Base-by-base conservation (phyloP, 2,329 filamentous ascomycete species). In the Xylariaceae sp. region DNA sequence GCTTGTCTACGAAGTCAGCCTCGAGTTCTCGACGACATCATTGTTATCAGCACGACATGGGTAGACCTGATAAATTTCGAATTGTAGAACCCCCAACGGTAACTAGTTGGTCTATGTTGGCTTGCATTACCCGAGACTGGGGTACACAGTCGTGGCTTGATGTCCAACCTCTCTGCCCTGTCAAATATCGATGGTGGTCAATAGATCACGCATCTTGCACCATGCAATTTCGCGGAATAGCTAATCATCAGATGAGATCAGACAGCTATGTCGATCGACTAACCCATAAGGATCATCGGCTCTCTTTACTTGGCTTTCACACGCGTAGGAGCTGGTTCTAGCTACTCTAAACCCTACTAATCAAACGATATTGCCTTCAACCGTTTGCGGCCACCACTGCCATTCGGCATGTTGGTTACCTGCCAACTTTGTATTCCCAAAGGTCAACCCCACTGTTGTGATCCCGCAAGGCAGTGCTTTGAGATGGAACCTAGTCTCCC, bases 51-150 rank as follows among this genome's bases (percentile, higher is more conserved):
- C 18, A 18, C n/a, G 54, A 60, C 57, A 62, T 62, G 60, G 57
- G 14, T 60, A 23, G 40, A 44, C 57, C 59, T 51, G 53, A 40
- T 45, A 58, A 50, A 44, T 12, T 29, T 51, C 48, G 46, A 61
- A 50, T 55, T 57, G 56, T 54, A 52, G 54, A 56, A 44, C 53
- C 48, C 54, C 56, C 50, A 48, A 49, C 51, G 23, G 54, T 49
- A 57, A 61, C 56, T 54, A 57, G 50, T 48, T 61, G 53, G 57
- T 47, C 57, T 57, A 62, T 60, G 54, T 66, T 65, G 61, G 64
- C 60, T 48, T 67, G 54, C 64, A 66, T 65, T 54, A 44, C 51
- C 52, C 54, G 56, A 51, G 55, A 50, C 57, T 44, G 59, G 48
- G 41, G 48, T 49, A 41, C 52, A 44, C 52, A 52, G 56, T 55